A percentile compares a stretch with the other conserved stretches of the same genome.
Evolutionary conservation across 1,139 yeast genomes (phyloP).

Genomic region (Candida smagusa): DNA sequence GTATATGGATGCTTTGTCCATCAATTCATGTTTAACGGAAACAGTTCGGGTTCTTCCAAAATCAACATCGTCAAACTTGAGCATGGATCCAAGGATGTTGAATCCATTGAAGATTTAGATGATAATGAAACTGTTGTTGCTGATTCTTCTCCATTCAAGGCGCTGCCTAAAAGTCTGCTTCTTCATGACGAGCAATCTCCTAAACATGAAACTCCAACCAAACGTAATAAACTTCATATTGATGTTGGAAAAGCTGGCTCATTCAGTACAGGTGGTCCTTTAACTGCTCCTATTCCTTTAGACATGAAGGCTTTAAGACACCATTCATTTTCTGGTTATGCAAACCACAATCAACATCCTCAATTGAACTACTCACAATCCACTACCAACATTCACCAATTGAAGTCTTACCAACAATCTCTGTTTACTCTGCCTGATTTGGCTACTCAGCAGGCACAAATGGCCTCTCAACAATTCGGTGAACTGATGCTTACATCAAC

Average conservation of each 20-base stretch:
- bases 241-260: slow-evolving; percentile 14
- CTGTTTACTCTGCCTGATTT: slow-evolving; percentile 3
- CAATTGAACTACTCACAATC: slow-evolving; percentile 12
- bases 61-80: slow-evolving; percentile 9
- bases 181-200: slow-evolving; percentile 1
- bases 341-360: slow-evolving; percentile 3
- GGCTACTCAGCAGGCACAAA: background rate
- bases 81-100: slow-evolving; percentile 6
- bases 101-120: slow-evolving; percentile 17
- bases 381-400: slow-evolving; percentile 12
- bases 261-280: slow-evolving; percentile 28
- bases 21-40: slow-evolving; percentile 16
- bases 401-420: slow-evolving; percentile 5
- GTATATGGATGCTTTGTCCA: slow-evolving; percentile 31
- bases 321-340: slow-evolving; percentile 2
- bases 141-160: slow-evolving; percentile 35
- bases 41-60: slow-evolving; percentile 7
- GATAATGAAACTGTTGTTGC: slow-evolving; percentile 44
- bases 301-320: slow-evolving; percentile 4
- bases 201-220: slow-evolving; percentile 15
- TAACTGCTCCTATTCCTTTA: slow-evolving; percentile 33
- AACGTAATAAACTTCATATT: slow-evolving; percentile 4
- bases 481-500: slow-evolving; percentile 8
- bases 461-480: slow-evolving; percentile 1
- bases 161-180: slow-evolving; percentile 11